phyloP scores from a whole-genome alignment of 441 rosid species.

The Euphorbia celastroides region DNA sequence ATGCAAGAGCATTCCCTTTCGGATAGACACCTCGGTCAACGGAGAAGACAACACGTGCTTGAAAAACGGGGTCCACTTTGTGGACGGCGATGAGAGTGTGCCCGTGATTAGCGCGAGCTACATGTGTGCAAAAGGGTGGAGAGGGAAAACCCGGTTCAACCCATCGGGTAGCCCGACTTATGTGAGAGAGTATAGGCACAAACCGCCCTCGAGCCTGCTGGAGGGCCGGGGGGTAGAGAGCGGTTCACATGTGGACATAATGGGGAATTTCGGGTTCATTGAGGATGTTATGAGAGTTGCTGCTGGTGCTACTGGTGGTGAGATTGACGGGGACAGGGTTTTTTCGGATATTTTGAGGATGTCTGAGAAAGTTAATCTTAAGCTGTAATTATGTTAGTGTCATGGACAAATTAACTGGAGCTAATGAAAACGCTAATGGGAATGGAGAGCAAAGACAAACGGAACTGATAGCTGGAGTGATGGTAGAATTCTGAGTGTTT shows the following conservation, averaged over 20 bases:
- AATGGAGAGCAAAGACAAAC: no score
- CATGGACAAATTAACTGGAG: no score
- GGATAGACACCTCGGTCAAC: conserved; percentile 69
- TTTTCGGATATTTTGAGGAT: conserved; percentile 73
- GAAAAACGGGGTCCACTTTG: conserved; percentile 73
- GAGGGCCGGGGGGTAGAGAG: conserved; percentile 95
- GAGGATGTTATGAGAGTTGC: conserved; percentile 89
- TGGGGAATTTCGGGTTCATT: conserved; percentile 93
- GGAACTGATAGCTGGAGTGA: no score
- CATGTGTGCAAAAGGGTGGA: conserved; percentile 99
- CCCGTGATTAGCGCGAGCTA: conserved; percentile 87
- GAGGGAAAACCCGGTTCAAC: conserved; percentile 88
- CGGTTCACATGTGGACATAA: conserved; percentile 86
- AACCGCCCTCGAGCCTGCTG: conserved; percentile 77
- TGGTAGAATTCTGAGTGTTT: no score
- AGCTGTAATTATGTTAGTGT: conserved; percentile 27
- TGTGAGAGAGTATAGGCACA: conserved; percentile 70
- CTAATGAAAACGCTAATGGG: no score
- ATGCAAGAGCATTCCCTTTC: conserved; percentile 87
- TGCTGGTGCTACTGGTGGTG: conserved; percentile 80
- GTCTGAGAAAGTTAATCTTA: conserved; percentile 74
- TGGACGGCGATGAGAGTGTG: conserved; percentile 95
- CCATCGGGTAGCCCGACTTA: conserved; percentile 77
- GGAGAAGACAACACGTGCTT: conserved; percentile 63
- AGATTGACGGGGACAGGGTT: conserved; percentile 77